Conservation (phyloP, 192 early-diverging fungal species). For the Lobosporangium transversale region DNA sequence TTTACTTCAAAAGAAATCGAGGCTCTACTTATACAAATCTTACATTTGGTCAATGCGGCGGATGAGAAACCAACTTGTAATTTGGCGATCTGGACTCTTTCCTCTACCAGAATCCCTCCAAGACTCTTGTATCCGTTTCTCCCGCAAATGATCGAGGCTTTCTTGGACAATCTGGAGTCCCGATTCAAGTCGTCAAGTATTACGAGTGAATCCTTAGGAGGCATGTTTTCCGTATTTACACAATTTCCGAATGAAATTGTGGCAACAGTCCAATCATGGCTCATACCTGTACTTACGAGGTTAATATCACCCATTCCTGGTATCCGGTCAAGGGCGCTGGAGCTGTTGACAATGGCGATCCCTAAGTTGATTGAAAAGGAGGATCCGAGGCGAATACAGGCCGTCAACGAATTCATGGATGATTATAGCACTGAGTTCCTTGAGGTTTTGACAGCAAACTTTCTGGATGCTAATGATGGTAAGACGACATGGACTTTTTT, state of each 20-base stretch:
- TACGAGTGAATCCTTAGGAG: slow-evolving; percentile 20
- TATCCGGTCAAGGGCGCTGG: slow-evolving; percentile 28
- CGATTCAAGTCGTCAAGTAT: slow-evolving; percentile 23
- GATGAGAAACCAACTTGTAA: slow-evolving; percentile 24
- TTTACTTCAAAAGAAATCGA: slow-evolving; percentile 25
- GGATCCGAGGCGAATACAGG: slow-evolving; percentile 8
- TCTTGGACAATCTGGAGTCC: slow-evolving; percentile 24
- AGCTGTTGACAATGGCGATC: slow-evolving; percentile 8
- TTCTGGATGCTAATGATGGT: slow-evolving; percentile 17
- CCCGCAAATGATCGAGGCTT: slow-evolving; percentile 12
- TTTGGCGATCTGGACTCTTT: slow-evolving; percentile 23
- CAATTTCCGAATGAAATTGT: slow-evolving; percentile 26
- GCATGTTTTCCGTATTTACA: slow-evolving; percentile 5
- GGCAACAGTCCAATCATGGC: slow-evolving; percentile 14
- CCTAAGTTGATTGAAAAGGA: slow-evolving; percentile 36
- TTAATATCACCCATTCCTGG: slow-evolving; percentile 21
- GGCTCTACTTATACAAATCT: background rate
- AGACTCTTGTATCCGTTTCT: slow-evolving; percentile 11
- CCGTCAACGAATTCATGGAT: slow-evolving; percentile 16
- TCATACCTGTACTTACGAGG: slow-evolving; percentile 9
- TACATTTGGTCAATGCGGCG: slow-evolving; percentile 11
- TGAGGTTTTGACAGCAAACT: slow-evolving; percentile 5
- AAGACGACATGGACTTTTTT: background rate
- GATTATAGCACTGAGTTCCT: slow-evolving; percentile 18
- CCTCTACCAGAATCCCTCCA: slow-evolving; percentile 3